A percentile compares a stretch with the other conserved stretches of the same genome.
Conservation (phyloP, 441 rosid species). For the Arabidopsis lyrata region DNA sequence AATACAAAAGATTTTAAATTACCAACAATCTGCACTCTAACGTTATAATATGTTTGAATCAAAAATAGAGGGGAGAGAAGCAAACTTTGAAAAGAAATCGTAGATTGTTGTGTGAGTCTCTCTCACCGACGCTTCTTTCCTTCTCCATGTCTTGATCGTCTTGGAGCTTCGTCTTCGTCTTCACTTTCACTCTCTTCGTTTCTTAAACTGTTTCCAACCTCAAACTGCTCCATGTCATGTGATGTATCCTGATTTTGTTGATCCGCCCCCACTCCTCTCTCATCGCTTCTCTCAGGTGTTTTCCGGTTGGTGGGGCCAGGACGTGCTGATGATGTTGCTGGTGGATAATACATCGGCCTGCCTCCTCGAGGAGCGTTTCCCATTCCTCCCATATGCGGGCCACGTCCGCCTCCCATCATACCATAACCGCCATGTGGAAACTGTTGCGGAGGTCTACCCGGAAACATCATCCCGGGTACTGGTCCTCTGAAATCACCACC, state of each 20-base stretch:
- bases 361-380: conserved; percentile 70
- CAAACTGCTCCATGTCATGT: conserved; percentile 68
- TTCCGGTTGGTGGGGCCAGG: conserved; percentile 59
- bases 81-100: neutral
- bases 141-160: conserved; percentile 95
- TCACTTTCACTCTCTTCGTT: conserved; percentile 82
- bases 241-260: conserved; percentile 42
- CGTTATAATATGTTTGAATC: conserved; percentile 7
- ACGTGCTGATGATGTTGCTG: conserved; percentile 52
- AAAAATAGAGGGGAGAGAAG: neutral
- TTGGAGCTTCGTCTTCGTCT: conserved; percentile 99
- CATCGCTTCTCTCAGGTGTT: conserved; percentile 55
- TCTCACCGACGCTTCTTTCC: conserved; percentile 79
- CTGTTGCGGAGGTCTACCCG: conserved; percentile 91
- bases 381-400: conserved; percentile 86
- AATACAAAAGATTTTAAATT: conserved; percentile 11
- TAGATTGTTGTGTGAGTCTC: neutral
- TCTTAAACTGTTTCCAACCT: conserved; percentile 54
- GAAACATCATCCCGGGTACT: conserved; percentile 90
- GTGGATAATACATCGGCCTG: conserved; percentile 66
- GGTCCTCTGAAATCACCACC: conserved; percentile 88
- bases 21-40: conserved; percentile 8
- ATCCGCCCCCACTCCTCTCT: conserved; percentile 47
- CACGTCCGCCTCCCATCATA: conserved; percentile 96
- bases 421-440: conserved; percentile 91